Evolutionary conservation across 768 basidiomycete genomes (phyloP).

Genomic region (Termitomyces sp.): DNA sequence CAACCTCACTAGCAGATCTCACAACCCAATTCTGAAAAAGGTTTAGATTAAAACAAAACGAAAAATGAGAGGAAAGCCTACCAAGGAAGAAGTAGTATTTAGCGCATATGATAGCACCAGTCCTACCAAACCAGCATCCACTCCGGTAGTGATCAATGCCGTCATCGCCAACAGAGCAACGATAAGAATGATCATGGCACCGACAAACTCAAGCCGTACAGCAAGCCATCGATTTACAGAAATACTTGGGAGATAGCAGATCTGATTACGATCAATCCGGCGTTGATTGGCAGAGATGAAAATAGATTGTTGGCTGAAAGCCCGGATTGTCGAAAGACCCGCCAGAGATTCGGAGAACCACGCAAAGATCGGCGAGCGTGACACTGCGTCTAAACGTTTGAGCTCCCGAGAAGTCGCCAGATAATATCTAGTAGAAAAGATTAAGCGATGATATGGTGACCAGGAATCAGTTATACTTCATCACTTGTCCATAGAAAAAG

Average conservation of each 20-base stretch:
- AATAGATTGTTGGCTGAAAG: constrained; percentile 63
- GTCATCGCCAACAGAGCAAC: constrained; percentile 62
- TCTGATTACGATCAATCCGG: constrained; percentile 81
- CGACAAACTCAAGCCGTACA: constrained; percentile 79
- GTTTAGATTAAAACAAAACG: not conserved
- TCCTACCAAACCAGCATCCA: constrained; percentile 87
- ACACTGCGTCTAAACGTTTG: constrained; percentile 84
- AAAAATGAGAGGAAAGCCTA: constrained; percentile 25
- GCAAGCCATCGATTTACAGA: constrained; percentile 82
- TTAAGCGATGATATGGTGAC: not conserved
- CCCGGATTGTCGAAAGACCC: constrained; percentile 80
- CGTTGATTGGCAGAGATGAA: constrained; percentile 67
- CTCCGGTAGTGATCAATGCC: constrained; percentile 67
- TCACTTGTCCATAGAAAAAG: constrained; percentile 77
- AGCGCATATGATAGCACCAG: constrained; percentile 81
- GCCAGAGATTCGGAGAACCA: constrained; percentile 77
- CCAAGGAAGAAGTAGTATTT: constrained; percentile 77
- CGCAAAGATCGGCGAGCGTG: constrained; percentile 87
- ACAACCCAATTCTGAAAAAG: constrained; percentile 48
- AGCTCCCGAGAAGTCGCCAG: constrained; percentile 82
- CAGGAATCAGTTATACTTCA: constrained; percentile 46
- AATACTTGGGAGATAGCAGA: constrained; percentile 68
- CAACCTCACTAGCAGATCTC: constrained; percentile 79
- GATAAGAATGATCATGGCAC: constrained; percentile 71
- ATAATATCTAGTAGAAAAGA: constrained; percentile 59